A percentile compares a stretch with the other conserved stretches of the same genome.
These are phyloP conservation scores for Penicillium soppii DNA, from an alignment of 495 filamentous ascomycete species.

Conservation along the genomic window DNA sequence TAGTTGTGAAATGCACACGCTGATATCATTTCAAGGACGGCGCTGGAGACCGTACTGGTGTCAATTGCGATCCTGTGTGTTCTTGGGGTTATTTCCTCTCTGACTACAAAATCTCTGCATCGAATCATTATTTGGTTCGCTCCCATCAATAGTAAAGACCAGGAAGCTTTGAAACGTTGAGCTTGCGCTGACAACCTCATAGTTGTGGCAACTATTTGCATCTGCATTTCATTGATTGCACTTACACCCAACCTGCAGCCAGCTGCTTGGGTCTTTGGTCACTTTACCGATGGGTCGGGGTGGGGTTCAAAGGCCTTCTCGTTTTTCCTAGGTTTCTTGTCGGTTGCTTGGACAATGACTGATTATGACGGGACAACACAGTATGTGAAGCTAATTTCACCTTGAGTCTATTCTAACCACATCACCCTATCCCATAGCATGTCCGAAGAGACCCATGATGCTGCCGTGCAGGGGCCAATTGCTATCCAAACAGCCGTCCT, in stretches of 20 bases:
- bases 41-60: constrained; percentile 62
- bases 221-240: constrained; percentile 61
- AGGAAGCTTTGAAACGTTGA: not conserved
- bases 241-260: constrained; percentile 64
- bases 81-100: constrained; percentile 63
- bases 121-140: constrained; percentile 69
- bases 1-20: not conserved
- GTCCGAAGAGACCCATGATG: constrained; percentile 73
- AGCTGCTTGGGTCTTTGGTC: constrained; percentile 65
- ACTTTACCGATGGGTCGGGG: constrained; percentile 65
- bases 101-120: constrained; percentile 64
- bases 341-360: constrained; percentile 75
- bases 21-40: constrained; percentile 45
- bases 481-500: constrained; percentile 65
- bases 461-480: constrained; percentile 62
- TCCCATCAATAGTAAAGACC: constrained; percentile 62
- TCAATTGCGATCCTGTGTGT: constrained; percentile 56
- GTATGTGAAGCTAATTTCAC: constrained; percentile 30
- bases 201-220: constrained; percentile 57
- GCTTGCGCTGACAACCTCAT: not conserved
- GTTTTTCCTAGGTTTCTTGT: constrained; percentile 67
- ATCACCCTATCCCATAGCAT: constrained; percentile 43
- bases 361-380: constrained; percentile 76
- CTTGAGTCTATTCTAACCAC: not conserved
- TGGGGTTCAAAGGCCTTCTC: constrained; percentile 65